Evolutionary conservation across 1,139 yeast genomes (phyloP).

Genomic region (Debaryomyces sp.): DNA sequence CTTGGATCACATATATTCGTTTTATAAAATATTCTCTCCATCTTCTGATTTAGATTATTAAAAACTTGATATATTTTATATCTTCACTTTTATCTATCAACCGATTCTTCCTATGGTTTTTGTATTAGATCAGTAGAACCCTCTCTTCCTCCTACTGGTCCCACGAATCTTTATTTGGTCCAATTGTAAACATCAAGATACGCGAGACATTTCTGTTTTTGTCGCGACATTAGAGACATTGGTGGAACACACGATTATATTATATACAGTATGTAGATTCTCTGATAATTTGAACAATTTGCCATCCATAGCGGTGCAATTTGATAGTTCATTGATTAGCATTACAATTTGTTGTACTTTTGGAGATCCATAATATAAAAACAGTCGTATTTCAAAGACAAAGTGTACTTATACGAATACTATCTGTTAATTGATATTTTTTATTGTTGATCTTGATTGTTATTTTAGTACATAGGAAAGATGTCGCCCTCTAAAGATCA

Average conservation of each 20-base stretch:
- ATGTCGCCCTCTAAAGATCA: constrained; percentile 29
- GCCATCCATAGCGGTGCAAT: constrained; percentile 6
- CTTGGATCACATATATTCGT: constrained; percentile 62
- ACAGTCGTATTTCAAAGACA: background rate
- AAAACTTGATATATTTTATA: background rate
- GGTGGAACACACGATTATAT: background rate
- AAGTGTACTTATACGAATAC: background rate
- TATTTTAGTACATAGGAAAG: constrained; percentile 4
- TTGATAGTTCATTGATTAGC: background rate
- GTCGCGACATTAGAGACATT: constrained; percentile 3
- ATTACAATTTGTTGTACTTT: constrained; percentile 4
- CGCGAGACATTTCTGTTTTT: background rate
- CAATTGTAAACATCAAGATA: constrained; percentile 3
- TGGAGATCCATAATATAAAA: constrained; percentile 4
- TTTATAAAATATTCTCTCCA: constrained; percentile 61
- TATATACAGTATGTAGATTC: background rate
- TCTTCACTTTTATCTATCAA: background rate
- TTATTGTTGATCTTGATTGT: constrained; percentile 4
- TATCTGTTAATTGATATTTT: constrained; percentile 1
- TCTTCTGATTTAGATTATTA: constrained; percentile 12
- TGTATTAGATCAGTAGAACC: background rate
- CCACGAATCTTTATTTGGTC: background rate
- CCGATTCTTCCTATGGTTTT: background rate
- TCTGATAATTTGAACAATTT: constrained; percentile 2
- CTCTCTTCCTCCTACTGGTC: background rate